These are phyloP conservation scores for Amborella trichopoda DNA, from an alignment of 164 flowering plant species.

Conservation along the genomic window DNA sequence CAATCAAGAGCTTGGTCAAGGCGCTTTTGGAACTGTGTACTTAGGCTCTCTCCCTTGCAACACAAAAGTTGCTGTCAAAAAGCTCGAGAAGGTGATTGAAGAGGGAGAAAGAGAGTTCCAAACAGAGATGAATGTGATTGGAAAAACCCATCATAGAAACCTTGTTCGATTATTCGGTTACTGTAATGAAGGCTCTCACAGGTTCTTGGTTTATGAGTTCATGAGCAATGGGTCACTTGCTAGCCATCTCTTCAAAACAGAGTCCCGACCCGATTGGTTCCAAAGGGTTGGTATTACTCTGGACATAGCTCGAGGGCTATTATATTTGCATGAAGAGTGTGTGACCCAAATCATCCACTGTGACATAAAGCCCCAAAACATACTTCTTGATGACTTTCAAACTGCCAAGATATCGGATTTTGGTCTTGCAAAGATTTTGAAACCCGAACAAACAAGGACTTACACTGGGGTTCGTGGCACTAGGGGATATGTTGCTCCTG, in stretches of 20 bases:
- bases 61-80: constrained; percentile 11
- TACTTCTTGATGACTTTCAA: constrained; percentile 9
- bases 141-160: constrained; percentile 17
- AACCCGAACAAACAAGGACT: constrained; percentile 15
- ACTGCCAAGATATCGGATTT: constrained; percentile 23
- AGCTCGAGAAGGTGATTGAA: constrained; percentile 5
- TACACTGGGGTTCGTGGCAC: constrained; percentile 17
- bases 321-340: constrained; percentile 15
- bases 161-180: constrained; percentile 13
- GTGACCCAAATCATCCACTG: constrained; percentile 17
- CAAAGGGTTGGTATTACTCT: constrained; percentile 10
- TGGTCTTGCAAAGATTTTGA: constrained; percentile 19
- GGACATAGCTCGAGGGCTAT: constrained; percentile 15
- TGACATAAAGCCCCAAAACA: constrained; percentile 20
- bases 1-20: constrained; percentile 8
- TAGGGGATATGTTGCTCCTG: constrained; percentile 21
- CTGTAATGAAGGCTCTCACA: constrained; percentile 13
- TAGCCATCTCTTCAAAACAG: constrained; percentile 9
- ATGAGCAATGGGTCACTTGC: constrained; percentile 14
- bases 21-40: constrained; percentile 10
- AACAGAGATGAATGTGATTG: constrained; percentile 13
- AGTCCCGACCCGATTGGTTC: constrained; percentile 16
- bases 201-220: constrained; percentile 15
- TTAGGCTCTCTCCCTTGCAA: constrained; percentile 7
- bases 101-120: constrained; percentile 11